These are phyloP conservation scores for Furcasterigmium furcatum DNA, from an alignment of 2,329 filamentous ascomycete species.

Conservation along the genomic window DNA sequence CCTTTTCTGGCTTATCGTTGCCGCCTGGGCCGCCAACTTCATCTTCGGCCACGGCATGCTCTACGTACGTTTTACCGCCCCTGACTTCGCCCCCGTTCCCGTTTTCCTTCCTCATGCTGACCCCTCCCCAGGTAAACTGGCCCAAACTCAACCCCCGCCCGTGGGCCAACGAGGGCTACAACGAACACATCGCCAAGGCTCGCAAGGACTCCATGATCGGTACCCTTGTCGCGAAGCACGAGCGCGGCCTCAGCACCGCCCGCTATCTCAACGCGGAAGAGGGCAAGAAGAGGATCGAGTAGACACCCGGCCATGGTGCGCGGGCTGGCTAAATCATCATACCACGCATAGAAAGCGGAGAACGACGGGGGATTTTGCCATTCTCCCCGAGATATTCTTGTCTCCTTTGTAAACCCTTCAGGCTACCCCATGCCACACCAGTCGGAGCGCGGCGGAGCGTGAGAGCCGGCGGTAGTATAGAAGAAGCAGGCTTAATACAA, in stretches of 20 bases:
- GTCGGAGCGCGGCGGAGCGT: too few species aligned
- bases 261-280: conserved; percentile 86
- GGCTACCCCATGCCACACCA: too few species aligned
- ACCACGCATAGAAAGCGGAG: too few species aligned
- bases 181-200: conserved; percentile 80
- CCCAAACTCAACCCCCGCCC: conserved; percentile 89
- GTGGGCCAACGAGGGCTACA: conserved; percentile 83
- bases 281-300: conserved; percentile 97
- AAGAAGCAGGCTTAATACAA: too few species aligned
- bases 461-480: too few species aligned
- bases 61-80: conserved; percentile 65
- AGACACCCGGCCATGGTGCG: too few species aligned
- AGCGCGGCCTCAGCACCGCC: conserved; percentile 79
- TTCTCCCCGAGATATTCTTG: too few species aligned
- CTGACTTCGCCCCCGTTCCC: not conserved
- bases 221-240: conserved; percentile 67
- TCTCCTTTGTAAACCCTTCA: too few species aligned
- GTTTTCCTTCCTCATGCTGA: conserved; percentile 9
- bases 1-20: conserved; percentile 70
- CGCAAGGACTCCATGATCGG: conserved; percentile 81
- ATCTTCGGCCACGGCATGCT: conserved; percentile 84
- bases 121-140: conserved; percentile 83
- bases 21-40: conserved; percentile 71
- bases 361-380: too few species aligned
- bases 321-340: too few species aligned